A percentile compares a stretch with the other conserved stretches of the same genome.
These are phyloP conservation scores for Leccinum brunneo-olivaceum DNA, from an alignment of 1,284 basidiomycete species.

Conservation along the genomic window DNA sequence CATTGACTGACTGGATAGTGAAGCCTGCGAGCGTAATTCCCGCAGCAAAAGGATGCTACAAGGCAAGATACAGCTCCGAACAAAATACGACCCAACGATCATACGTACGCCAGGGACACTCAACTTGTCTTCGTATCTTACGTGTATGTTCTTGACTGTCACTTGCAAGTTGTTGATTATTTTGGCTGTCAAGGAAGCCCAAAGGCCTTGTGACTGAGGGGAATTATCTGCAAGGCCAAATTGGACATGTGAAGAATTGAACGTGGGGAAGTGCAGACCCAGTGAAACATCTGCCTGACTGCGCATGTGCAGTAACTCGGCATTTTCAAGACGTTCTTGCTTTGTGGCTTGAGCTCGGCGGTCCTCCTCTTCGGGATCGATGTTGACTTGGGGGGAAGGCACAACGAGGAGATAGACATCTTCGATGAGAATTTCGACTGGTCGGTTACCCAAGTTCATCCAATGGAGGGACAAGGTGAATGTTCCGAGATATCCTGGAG, in stretches of 20 bases:
- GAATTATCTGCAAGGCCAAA: constrained; percentile 42
- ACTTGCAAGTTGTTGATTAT: constrained; percentile 97
- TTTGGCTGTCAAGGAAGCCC: constrained; percentile 83
- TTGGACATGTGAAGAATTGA: not conserved
- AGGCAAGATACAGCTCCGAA: constrained; percentile 1
- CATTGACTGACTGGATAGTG: constrained; percentile 90
- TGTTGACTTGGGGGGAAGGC: constrained; percentile 66
- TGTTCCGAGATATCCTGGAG: constrained; percentile 84
- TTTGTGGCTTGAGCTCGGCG: constrained; percentile 79
- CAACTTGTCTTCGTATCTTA: constrained; percentile 93
- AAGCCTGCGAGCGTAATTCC: constrained; percentile 92
- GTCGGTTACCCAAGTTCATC: constrained; percentile 90
- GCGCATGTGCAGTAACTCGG: constrained; percentile 79
- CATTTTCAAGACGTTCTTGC: constrained; percentile 82
- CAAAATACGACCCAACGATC: not conserved
- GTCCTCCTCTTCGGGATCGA: constrained; percentile 85
- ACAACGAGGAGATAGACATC: constrained; percentile 95
- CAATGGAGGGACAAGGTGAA: constrained; percentile 93
- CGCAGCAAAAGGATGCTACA: constrained; percentile 88
- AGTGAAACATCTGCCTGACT: constrained; percentile 50
- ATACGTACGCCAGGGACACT: constrained; percentile 81
- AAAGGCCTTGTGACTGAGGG: constrained; percentile 74
- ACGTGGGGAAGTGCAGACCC: constrained; percentile 31
- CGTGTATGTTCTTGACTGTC: constrained; percentile 90
- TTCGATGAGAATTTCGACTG: constrained; percentile 88